Evolutionary conservation across 2,329 filamentous ascomycete species (phyloP).

Genomic region (Ceratocystis huliohia): DNA sequence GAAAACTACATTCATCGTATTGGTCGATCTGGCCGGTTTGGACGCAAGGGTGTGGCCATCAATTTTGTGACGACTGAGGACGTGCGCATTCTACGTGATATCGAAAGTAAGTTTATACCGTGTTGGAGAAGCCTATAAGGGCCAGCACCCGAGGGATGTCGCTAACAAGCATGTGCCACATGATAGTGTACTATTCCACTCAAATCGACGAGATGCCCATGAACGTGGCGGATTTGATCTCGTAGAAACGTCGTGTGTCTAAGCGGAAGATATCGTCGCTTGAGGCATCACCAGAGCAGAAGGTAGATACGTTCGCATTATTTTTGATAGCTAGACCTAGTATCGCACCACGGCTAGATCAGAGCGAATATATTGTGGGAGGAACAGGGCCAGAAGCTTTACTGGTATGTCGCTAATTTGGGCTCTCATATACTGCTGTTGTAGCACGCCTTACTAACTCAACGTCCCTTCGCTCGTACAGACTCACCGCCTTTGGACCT

Average conservation of each 20-base stretch:
- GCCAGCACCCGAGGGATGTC: conserved; percentile 1
- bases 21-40: conserved; percentile 86
- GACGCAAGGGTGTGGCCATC: conserved; percentile 96
- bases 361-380: conserved; percentile 20
- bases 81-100: conserved; percentile 91
- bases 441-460: background rate
- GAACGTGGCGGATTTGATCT: conserved; percentile 61
- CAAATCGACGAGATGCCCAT: conserved; percentile 99
- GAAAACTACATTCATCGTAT: conserved; percentile 99
- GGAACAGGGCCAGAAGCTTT: conserved; percentile 19
- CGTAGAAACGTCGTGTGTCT: conserved; percentile 28
- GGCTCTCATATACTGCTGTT: background rate
- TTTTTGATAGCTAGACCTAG: conserved; percentile 14
- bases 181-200: conserved; percentile 76
- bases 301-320: background rate
- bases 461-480: background rate
- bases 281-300: background rate
- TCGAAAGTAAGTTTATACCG: conserved; percentile 56
- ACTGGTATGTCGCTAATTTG: conserved; percentile 8
- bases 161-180: conserved; percentile 27
- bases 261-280: background rate
- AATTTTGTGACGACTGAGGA: conserved; percentile 99
- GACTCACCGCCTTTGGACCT: background rate
- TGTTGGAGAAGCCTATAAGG: background rate
- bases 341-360: background rate